These are phyloP conservation scores for Saccharomycopsis amapae DNA, from an alignment of 805 yeast genomes.

Conservation along the genomic window DNA sequence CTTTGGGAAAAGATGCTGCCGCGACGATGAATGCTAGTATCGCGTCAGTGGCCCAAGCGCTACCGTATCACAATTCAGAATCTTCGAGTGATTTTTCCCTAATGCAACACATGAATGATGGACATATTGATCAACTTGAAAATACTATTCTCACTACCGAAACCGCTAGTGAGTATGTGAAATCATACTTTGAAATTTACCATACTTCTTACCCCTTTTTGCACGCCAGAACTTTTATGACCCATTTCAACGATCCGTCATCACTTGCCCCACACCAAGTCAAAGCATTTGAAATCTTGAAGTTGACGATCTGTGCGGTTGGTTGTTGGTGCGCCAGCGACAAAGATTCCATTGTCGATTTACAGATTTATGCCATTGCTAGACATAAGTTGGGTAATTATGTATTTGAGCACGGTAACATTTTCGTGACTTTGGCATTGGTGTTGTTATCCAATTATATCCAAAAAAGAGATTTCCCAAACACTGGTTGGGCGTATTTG, in stretches of 20 bases:
- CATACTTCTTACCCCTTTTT: slow-evolving; percentile 58
- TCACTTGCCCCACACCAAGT: slow-evolving; percentile 27
- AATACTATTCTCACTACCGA: background rate
- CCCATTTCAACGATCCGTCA: slow-evolving; percentile 36
- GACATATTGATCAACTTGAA: background rate
- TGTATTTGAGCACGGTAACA: slow-evolving; percentile 54
- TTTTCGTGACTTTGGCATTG: slow-evolving; percentile 46
- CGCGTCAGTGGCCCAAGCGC: no score
- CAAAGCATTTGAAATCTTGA: slow-evolving; percentile 35
- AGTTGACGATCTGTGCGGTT: slow-evolving; percentile 54
- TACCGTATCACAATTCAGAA: no score
- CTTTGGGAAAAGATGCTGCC: no score
- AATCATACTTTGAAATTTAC: slow-evolving; percentile 49
- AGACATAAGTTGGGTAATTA: slow-evolving; percentile 36
- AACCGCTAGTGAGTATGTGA: slow-evolving; percentile 31
- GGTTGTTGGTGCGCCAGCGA: slow-evolving; percentile 67
- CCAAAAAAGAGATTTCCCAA: slow-evolving; percentile 58
- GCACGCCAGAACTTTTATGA: slow-evolving; percentile 46
- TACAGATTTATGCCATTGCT: slow-evolving; percentile 50
- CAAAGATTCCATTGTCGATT: slow-evolving; percentile 39
- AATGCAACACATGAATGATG: no score
- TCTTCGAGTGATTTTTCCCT: no score
- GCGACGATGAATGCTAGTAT: no score
- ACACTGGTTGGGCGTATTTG: slow-evolving; percentile 61
- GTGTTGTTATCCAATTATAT: slow-evolving; percentile 52